Base-by-base conservation (phyloP, 2,329 filamentous ascomycete species). In the Aquanectria penicillioides region DNA sequence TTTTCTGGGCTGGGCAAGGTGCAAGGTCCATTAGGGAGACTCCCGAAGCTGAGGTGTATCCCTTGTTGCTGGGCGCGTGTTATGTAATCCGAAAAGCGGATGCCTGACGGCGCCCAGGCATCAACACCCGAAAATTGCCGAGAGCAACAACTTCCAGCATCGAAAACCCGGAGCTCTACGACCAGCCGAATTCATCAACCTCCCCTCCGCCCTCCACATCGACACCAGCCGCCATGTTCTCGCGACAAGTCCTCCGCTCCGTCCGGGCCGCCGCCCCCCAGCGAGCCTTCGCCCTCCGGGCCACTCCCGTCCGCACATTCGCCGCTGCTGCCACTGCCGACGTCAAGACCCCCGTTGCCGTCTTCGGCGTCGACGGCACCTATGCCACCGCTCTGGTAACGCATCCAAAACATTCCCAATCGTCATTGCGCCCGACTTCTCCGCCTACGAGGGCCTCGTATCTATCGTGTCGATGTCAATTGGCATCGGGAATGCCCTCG, bases 321-420 rank as follows among this genome's bases (percentile, higher is more conserved):
- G 93, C 93, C 74, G 91, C 92, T 80, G 83, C 86, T 73, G 83
- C 86, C 73, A 77, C 87, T 70, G 78, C 87, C 77, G 87, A 89
- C 62, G 81, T 88, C 78, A 94, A 92, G 85, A 89, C 94, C 73
- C 95, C 95, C 70, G 85, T 97, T 76, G 87, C 94, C 73, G 87
- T 99, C 75, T 99, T 93, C 81, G 95, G 95, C 72, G 83, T 99
- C 76, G 95, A 98, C 81, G 95, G 95, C 80, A 98, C 94, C 77
- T 99, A 99, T 83, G 95, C 95, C 78, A 93, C 90, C 83, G 95
- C 95, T 83, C 86, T 99, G 89, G 95, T 99, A 94, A 79, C 69
- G 58, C 47, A 22, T 33, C 51, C 36, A 20, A 44, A n/a, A 33
- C 36, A 34, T 22, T 26, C 23, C 26, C 60, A 55, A 23, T 61